Conservation (phyloP, 768 basidiomycete genomes). For the Dacryopinax spathularia region DNA sequence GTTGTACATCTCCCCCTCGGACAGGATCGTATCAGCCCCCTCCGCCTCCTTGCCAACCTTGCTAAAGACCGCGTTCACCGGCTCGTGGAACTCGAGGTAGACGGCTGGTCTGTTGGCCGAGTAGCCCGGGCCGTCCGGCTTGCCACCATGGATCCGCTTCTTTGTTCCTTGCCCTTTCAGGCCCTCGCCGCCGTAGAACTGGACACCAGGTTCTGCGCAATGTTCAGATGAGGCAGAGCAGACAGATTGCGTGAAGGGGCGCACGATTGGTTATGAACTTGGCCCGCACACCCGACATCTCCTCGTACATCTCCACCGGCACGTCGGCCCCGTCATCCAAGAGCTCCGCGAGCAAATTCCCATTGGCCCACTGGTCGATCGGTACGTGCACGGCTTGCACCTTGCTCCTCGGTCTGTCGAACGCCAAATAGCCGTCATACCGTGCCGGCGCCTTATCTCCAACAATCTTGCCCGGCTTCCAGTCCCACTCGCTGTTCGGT, state of each 20-base stretch:
- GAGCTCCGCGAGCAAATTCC: slow-evolving; percentile 27
- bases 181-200: slow-evolving; percentile 56
- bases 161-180: slow-evolving; percentile 36
- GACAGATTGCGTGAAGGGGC: not conserved
- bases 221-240: not conserved
- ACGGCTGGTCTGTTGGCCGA: slow-evolving; percentile 46
- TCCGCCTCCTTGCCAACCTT: not conserved
- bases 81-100: slow-evolving; percentile 57
- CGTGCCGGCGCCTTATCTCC: not conserved
- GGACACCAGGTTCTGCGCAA: slow-evolving; percentile 51
- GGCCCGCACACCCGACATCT: not conserved
- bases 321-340: slow-evolving; percentile 42
- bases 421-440: not conserved
- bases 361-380: slow-evolving; percentile 10
- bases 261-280: not conserved
- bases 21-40: not conserved
- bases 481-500: slow-evolving; percentile 10
- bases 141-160: slow-evolving; percentile 62
- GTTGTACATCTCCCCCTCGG: not conserved
- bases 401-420: not conserved
- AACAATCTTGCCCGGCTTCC: not conserved
- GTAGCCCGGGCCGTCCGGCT: slow-evolving; percentile 42
- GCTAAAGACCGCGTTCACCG: slow-evolving; percentile 51
- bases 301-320: not conserved
- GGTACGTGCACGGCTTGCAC: not conserved